Conservation (phyloP, 1,284 basidiomycete genomes). For the Apiotrichum veenhuisii region DNA sequence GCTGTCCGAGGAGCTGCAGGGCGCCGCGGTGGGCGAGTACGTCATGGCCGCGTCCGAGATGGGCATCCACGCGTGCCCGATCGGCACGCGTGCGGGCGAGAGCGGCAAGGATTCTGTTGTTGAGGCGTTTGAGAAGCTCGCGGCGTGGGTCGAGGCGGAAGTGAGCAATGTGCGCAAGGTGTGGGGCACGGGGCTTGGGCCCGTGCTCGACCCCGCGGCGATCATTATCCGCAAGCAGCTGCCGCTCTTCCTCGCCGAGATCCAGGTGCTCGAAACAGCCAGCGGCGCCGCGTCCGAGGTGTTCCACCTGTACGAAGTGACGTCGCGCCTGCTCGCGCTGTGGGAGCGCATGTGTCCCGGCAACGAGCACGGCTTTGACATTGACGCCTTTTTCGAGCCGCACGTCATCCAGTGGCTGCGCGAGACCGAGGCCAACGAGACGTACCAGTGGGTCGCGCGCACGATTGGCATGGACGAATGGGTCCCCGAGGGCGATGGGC, state of each 20-base stretch:
- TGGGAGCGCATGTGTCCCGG: conserved; percentile 46
- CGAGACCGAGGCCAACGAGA: conserved; percentile 43
- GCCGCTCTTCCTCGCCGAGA: conserved; percentile 47
- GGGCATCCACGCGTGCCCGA: conserved; percentile 19
- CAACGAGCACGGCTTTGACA: conserved; percentile 40
- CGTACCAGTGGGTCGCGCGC: conserved; percentile 47
- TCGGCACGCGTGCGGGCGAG: conserved; percentile 10
- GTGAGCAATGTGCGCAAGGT: conserved; percentile 31
- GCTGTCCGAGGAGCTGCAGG: conserved; percentile 39
- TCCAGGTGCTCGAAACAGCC: conserved; percentile 43
- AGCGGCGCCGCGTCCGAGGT: conserved; percentile 35
- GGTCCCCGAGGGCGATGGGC: conserved; percentile 44
- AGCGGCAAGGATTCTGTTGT: conserved; percentile 31
- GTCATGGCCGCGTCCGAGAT: conserved; percentile 31
- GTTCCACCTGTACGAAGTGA: conserved; percentile 45
- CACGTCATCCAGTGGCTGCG: conserved; percentile 47
- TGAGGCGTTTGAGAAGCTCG: conserved; percentile 43
- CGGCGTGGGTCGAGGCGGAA: conserved; percentile 44
- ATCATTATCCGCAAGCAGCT: conserved; percentile 46
- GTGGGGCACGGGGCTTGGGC: conserved; percentile 31
- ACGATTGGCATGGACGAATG: conserved; percentile 49
- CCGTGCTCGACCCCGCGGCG: conserved; percentile 38
- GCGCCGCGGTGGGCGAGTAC: conserved; percentile 43
- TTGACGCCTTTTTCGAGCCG: conserved; percentile 49
- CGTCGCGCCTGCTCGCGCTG: conserved; percentile 32